phyloP scores from a whole-genome alignment of 2,329 filamentous ascomycete genomes.

The Parastagonospora avenae region DNA sequence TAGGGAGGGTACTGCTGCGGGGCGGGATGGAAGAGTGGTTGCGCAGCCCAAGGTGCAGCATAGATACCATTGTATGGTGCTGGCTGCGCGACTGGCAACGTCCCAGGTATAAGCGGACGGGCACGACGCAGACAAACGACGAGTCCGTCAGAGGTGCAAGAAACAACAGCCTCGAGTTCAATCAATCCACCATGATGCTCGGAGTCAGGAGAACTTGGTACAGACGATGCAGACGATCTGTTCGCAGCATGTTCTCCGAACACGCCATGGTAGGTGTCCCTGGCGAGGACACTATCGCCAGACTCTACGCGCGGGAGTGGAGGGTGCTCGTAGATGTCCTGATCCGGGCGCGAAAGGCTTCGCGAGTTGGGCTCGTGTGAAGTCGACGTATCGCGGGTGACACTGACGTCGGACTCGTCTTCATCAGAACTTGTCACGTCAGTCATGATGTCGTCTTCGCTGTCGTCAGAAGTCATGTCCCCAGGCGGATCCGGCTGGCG shows the following conservation, averaged over 20 bases:
- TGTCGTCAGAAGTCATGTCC: slow-evolving; percentile 49
- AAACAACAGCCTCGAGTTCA: slow-evolving; percentile 88
- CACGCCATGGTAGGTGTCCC: slow-evolving; percentile 38
- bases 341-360: slow-evolving; percentile 19
- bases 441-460: slow-evolving; percentile 55
- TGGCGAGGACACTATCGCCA: slow-evolving; percentile 51
- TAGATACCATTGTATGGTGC: slow-evolving; percentile 64
- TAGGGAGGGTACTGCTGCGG: slow-evolving; percentile 45
- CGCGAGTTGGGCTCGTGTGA: slow-evolving; percentile 22
- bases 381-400: slow-evolving; percentile 40
- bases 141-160: slow-evolving; percentile 85
- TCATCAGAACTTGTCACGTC: slow-evolving; percentile 54
- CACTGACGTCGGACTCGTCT: slow-evolving; percentile 55
- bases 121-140: slow-evolving; percentile 80
- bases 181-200: slow-evolving; percentile 52
- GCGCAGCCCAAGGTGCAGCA: slow-evolving; percentile 77
- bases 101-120: slow-evolving; percentile 67
- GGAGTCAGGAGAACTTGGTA: slow-evolving; percentile 26
- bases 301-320: slow-evolving; percentile 50
- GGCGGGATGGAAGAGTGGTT: slow-evolving; percentile 61
- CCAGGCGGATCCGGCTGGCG: slow-evolving; percentile 54
- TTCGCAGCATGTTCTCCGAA: slow-evolving; percentile 33
- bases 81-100: slow-evolving; percentile 25
- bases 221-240: slow-evolving; percentile 37
- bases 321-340: slow-evolving; percentile 24